Conservation (phyloP, 1,284 basidiomycete species). For the Schizopora paradoxa region DNA sequence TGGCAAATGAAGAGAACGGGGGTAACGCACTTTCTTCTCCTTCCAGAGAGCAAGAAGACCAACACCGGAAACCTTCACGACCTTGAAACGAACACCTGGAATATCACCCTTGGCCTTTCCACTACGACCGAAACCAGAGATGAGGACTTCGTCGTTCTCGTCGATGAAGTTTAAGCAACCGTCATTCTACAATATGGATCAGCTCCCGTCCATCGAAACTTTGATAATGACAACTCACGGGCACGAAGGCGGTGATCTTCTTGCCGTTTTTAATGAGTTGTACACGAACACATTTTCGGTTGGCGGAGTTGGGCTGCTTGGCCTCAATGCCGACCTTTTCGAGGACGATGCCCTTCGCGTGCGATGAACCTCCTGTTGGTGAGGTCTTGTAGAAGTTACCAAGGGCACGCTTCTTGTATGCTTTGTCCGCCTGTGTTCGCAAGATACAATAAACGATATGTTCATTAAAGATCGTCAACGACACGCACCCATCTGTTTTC, state of each 20-base stretch:
- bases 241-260: slow-evolving; percentile 93
- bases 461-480: slow-evolving; percentile 10
- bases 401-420: slow-evolving; percentile 99
- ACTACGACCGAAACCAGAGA: slow-evolving; percentile 99
- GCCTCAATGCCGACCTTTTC: slow-evolving; percentile 96
- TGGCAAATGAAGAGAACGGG: slow-evolving; percentile 10
- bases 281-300: slow-evolving; percentile 99
- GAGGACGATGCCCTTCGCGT: slow-evolving; percentile 99
- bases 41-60: slow-evolving; percentile 97
- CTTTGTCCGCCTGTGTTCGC: slow-evolving; percentile 82
- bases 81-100: slow-evolving; percentile 97
- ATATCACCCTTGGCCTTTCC: slow-evolving; percentile 99
- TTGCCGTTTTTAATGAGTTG: slow-evolving; percentile 99
- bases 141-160: slow-evolving; percentile 99
- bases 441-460: slow-evolving; percentile 5
- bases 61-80: slow-evolving; percentile 99
- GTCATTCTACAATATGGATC: slow-evolving; percentile 66
- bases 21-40: slow-evolving; percentile 85
- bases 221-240: slow-evolving; percentile 28
- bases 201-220: background rate
- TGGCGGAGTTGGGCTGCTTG: slow-evolving; percentile 99
- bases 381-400: slow-evolving; percentile 99
- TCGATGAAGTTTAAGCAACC: slow-evolving; percentile 99
- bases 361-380: slow-evolving; percentile 98
- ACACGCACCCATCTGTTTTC: slow-evolving; percentile 94